Base-by-base conservation (phyloP, 768 basidiomycete species). In the Boletellus emodensis region DNA sequence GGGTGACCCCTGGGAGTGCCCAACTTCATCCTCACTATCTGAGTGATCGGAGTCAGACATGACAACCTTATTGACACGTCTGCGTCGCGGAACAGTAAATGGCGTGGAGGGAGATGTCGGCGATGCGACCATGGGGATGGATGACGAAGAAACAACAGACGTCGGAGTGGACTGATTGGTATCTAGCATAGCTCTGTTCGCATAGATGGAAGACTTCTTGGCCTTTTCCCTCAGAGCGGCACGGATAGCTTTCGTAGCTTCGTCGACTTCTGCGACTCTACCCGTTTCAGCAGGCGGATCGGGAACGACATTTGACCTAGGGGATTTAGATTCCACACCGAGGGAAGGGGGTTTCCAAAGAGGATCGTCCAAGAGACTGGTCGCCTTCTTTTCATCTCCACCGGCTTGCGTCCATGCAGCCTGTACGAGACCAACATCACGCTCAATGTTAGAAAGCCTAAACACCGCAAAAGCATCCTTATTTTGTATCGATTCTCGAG, bases 191-290 rank as follows among this genome's bases (percentile, higher is more conserved):
- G 75, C 66, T 49, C 85, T 78, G 55, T 84, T 85, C 37, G 84
- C 83, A 57, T 90, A 90, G 44, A 91, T 91, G 65, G 82, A 76
- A n/a, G 89, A 90, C 61, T 81, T 85, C 67, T 86, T 90, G 18
- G 83, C 87, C 66, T 87, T 84, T 69, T 89, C 87, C 62, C 75
- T 83, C 51, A 74, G 75, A 32, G 85, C 82, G 17, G 76, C 79
- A 52, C 84, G 76, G 54, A 75, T 80, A 2, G 84, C 85, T 57
- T 81, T 82, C 36, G 73, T 77, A n/a, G 83, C 85, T 54, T 89
- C 85, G 35, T 88, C 86, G 22, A 88, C 64, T 62, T 87, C 87
- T 51, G 75, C 80, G 30, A 89, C 84, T 40, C 85, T 75, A 28
- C 87, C 87, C 5, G 76, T 70, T 40, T 81, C 51, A 37, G 42